Base-by-base conservation (phyloP, 768 basidiomycete genomes). In the Hygrocybe punicea region DNA sequence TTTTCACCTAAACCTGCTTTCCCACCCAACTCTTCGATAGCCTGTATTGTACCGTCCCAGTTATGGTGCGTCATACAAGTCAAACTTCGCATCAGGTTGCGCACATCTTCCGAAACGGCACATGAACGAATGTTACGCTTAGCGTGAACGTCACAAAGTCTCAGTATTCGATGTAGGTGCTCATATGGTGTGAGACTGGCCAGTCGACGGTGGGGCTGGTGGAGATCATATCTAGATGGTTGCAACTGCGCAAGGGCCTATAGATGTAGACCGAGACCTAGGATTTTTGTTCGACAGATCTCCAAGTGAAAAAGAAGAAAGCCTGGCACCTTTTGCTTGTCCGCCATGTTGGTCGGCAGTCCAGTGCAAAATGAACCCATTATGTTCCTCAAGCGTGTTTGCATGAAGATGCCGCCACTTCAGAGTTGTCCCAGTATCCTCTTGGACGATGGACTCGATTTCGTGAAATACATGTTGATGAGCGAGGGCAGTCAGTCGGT, bases 231-330 rank as follows among this genome's bases (percentile, higher is more conserved):
- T 35, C 58, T 57, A 10, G 36, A 35, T 35, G 56, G 29, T n/a
- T 17, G 9, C 24, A n/a, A n/a, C 29, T 33, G 16, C 0, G 60
- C 58, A 6, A 61, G 45, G 1, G 35, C 35, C 35, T 67, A 53
- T 9, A 67, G 54, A 61, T 66, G 58, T 3, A 67, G 61, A 0
- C 69, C 68, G 2, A 71, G 49, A 7, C 65, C 68, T 69, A 37
- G 29, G 36, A 14, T 8, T 42, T 9, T 42, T 42, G 40, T 16
- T 42, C 37, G 2, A 45, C 19, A 42, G 29, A 48, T 21, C 13
- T 46, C 51, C n/a, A 59, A 36, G 13, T 55, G 25, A 44, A 17
- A 46, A 55, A 39, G 45, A 13, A 58, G 36, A 36, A 16, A 42
- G 40, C 40, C 40, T 47, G 49, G 16, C 19, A 64, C 65, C 65